Base-by-base conservation (phyloP, 1,139 yeast species). In the Candida buenavistaensis region DNA sequence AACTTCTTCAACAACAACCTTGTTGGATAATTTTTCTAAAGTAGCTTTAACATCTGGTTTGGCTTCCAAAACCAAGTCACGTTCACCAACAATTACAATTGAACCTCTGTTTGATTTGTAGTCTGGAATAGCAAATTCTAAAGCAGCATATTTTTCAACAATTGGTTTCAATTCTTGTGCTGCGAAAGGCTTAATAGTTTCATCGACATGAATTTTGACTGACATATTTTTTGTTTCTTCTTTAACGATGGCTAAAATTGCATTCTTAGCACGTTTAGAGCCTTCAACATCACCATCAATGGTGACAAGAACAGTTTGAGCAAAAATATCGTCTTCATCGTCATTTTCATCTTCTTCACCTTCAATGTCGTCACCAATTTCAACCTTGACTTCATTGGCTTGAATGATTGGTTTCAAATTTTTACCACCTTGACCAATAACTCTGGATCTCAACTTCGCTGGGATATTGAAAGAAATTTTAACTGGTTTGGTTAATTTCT, bases 341-440 rank as follows among this genome's bases (percentile, higher is more conserved):
- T 50, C 52, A 21, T 62, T 36, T 17, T 55, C 60, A 10, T 37
- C 50, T 13, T 40, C 47, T 22, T 38, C 43, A 20, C 47, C 56
- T 21, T 45, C 55, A 40, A 49, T 54, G 17, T 61, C 46, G 30
- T 58, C 57, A 15, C 81, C 82, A 51, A 92, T 79, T 52, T 89
- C 89, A 54, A 92, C 77, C 50, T 72, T 83, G 37, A 87, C 88
- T 36, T 79, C 85, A 43, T 85, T 75, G 31, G 77, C 70, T 37
- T 75, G 83, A 38, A 85, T 73, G 48, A 94, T 86, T 40, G 92
- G 89, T 54, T 80, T 85, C 59, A 94, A 77, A 44, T 73, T 84
- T 47, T 75, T 75, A 53, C 98, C 99, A 58, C 82, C 86, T 30
- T 92, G 76, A 39, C 99, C 99, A 62, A 94, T 89, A 44, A 94